Evolutionary conservation across 208 protist genomes (phyloP), one percentile per base, ranked within the genome.

Genomic region (Acanthamoeba quina): DNA sequence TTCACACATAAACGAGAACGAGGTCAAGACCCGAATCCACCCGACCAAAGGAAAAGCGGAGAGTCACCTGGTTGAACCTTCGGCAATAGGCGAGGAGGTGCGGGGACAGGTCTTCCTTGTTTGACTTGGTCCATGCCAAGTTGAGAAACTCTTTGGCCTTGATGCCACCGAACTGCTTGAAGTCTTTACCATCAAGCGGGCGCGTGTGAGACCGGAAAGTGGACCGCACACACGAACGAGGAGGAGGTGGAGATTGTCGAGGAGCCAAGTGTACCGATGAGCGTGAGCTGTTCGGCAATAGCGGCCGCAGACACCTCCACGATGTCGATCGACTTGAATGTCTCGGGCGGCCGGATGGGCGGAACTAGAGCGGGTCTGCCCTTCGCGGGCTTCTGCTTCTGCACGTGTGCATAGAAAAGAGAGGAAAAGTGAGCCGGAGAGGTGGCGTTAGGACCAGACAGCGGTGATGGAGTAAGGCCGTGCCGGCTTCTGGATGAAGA

Each of bases 121-220:
- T 91, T 11, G 54, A 56, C 29, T 91, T 91, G 34, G 85, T 91
- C 85, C 85, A 91, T 6, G 60, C 85, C 3, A 68, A 41, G 85
- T 74, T 74, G 44, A 91, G 54, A 21, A 91, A 91, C 60, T 91
- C 85, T 60, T 91, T 49, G 34, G 85, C 49, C n/a, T 74, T 68
- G 52, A 91, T 91, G 34, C n/a, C 60, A 13, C 60, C 26, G 31
- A 91, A 91, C 58, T 76, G 85, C 62, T 91, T 91, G 31, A n/a
- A 68, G 47, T 91, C 85, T 70, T 24, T 5, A 60, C 29, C 62
- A 37, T 3, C 21, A 49, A 49, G 70, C 15, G 37, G 21, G 37
- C 34, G 70, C n/a, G 70, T 78, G 13, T n/a, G 70, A 31, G 70
- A 78, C 2, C 2, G 1, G 70, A 1, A 3, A 2, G 2, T 6